phyloP scores from a whole-genome alignment of 441 rosid species.

The Cnidoscolus chayamansa region DNA sequence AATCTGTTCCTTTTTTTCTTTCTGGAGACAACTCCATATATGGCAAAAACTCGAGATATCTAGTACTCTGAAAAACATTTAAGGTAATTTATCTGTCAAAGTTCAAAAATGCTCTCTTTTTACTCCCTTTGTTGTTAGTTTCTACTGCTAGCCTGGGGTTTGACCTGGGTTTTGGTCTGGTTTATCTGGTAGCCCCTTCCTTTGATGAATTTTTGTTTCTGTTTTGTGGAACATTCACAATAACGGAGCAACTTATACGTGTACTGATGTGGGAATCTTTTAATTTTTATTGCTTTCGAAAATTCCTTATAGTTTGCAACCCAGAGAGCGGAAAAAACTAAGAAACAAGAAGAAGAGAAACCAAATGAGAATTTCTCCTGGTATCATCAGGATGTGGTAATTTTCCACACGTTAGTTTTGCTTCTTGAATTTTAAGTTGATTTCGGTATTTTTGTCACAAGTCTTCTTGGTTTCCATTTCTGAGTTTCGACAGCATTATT shows the following conservation, averaged over 20 bases:
- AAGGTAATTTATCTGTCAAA: slow-evolving; percentile 52
- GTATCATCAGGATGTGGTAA: no score
- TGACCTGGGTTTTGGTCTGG: slow-evolving; percentile 16
- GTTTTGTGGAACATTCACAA: background rate
- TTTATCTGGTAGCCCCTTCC: slow-evolving; percentile 14
- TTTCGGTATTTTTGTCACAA: no score
- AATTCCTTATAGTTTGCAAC: no score
- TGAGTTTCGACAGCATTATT: no score
- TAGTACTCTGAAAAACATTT: slow-evolving; percentile 69
- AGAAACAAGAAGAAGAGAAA: no score
- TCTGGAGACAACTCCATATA: slow-evolving; percentile 20
- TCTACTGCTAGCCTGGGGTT: background rate
- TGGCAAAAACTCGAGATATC: slow-evolving; percentile 89
- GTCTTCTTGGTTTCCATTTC: no score
- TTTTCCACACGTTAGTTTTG: no score
- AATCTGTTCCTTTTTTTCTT: background rate
- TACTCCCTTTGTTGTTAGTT: background rate
- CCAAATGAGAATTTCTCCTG: no score
- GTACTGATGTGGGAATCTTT: slow-evolving; percentile 1
- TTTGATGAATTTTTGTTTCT: background rate
- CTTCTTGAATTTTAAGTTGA: no score
- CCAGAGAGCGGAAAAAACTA: no score
- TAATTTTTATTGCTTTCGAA: slow-evolving; percentile 7
- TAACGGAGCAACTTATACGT: background rate
- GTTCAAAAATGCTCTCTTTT: background rate